Evolutionary conservation across 805 yeast genomes (phyloP).

Genomic region (Cyberlindnera petersonii): DNA sequence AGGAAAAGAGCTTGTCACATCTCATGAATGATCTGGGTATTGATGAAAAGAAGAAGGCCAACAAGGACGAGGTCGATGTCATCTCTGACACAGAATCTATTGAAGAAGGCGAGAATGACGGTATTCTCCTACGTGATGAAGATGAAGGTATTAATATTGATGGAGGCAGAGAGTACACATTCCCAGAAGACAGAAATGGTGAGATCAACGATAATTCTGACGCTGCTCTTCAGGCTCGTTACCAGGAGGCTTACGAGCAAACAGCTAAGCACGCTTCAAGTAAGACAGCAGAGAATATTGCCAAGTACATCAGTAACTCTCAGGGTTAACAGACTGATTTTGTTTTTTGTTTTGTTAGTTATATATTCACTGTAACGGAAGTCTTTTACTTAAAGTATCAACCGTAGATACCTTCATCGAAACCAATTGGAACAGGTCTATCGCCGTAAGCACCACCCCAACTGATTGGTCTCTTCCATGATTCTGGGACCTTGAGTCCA

Average conservation of each 20-base stretch:
- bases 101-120: conserved; percentile 42
- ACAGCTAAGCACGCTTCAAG: conserved; percentile 60
- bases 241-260: conserved; percentile 66
- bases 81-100: conserved; percentile 50
- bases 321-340: conserved; percentile 10
- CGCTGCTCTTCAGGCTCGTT: conserved; percentile 56
- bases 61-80: conserved; percentile 41
- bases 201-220: conserved; percentile 45
- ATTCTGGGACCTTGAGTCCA: conserved; percentile 13
- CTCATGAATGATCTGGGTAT: conserved; percentile 87
- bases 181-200: conserved; percentile 61
- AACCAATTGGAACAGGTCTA: conserved; percentile 57
- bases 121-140: conserved; percentile 37
- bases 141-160: conserved; percentile 38
- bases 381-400: conserved; percentile 22
- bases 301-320: conserved; percentile 49
- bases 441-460: conserved; percentile 88
- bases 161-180: conserved; percentile 61
- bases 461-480: conserved; percentile 60
- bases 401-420: conserved; percentile 76
- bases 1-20: conserved; percentile 63
- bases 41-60: conserved; percentile 38
- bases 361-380: too few relatives aligned
- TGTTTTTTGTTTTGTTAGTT: too few relatives aligned
- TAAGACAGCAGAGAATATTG: conserved; percentile 68